phyloP scores from a whole-genome alignment of 768 basidiomycete genomes.

The Phaffia tasmanica region DNA sequence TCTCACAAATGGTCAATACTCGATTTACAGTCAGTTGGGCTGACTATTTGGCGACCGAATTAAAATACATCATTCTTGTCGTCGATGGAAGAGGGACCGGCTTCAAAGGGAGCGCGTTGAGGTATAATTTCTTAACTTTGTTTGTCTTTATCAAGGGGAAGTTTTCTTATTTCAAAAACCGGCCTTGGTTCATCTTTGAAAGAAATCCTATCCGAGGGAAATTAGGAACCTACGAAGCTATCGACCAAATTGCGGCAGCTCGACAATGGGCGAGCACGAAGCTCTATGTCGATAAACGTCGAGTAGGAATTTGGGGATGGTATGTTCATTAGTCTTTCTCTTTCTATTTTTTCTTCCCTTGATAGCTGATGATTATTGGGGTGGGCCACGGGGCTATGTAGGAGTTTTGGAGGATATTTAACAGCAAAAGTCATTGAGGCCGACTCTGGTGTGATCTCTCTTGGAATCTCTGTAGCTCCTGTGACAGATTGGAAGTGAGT shows the following conservation, averaged over 20 bases:
- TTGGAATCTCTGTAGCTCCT: conserved; percentile 88
- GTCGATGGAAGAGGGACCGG: conserved; percentile 94
- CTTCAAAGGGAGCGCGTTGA: conserved; percentile 64
- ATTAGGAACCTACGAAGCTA: conserved; percentile 76
- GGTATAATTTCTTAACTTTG: not conserved
- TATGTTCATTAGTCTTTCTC: not conserved
- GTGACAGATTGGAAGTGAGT: conserved; percentile 79
- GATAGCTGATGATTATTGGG: no score
- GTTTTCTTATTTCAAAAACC: no score
- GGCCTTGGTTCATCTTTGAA: conserved; percentile 3
- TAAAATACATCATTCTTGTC: conserved; percentile 72
- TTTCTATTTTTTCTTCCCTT: no score
- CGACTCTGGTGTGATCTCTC: conserved; percentile 72
- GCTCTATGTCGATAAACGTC: conserved; percentile 71
- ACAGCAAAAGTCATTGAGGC: conserved; percentile 85
- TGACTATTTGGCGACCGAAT: conserved; percentile 65
- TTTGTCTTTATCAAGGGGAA: not conserved
- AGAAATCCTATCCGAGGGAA: conserved; percentile 80
- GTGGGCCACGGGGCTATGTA: conserved; percentile 34
- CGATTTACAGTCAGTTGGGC: conserved; percentile 70
- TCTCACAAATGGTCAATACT: conserved; percentile 63
- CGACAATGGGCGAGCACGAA: conserved; percentile 67
- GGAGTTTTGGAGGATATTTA: conserved; percentile 95
- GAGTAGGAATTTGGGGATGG: conserved; percentile 98
- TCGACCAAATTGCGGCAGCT: conserved; percentile 81